phyloP scores from a whole-genome alignment of 2,329 filamentous ascomycete genomes.

The Madurella fahalii region DNA sequence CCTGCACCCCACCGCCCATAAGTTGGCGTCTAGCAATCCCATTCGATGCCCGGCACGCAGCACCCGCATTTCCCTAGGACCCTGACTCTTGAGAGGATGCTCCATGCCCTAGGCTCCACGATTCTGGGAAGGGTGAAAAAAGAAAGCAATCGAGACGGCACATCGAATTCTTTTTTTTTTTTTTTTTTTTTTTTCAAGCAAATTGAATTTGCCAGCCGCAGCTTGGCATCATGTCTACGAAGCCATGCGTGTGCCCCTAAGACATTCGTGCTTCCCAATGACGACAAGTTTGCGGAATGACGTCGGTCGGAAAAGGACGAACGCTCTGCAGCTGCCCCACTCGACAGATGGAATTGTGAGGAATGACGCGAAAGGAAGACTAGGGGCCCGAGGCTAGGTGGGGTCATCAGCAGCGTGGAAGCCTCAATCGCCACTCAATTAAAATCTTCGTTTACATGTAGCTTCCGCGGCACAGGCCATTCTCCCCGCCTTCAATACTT shows the following conservation, averaged over 20 bases:
- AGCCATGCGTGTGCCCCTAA: neutral
- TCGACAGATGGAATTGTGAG: neutral
- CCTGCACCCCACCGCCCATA: too few species aligned
- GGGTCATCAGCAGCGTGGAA: neutral
- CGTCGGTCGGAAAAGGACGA: conserved; percentile 26
- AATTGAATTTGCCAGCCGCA: neutral
- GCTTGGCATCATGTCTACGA: neutral
- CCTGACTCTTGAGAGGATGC: too few species aligned
- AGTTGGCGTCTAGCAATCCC: too few species aligned
- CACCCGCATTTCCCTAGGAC: too few species aligned
- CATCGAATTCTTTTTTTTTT: too few species aligned
- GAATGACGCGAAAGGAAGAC: neutral
- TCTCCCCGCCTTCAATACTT: neutral
- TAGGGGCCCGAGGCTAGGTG: neutral
- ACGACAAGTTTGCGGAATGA: conserved; percentile 28
- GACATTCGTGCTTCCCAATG: conserved; percentile 22
- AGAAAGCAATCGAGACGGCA: too few species aligned
- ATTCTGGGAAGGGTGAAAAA: too few species aligned
- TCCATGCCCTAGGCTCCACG: too few species aligned
- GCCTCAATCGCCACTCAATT: too few species aligned
- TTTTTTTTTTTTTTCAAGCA: neutral
- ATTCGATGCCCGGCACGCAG: too few species aligned
- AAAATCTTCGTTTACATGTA: too few species aligned
- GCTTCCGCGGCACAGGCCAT: too few species aligned
- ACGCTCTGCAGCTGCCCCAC: neutral